Base-by-base conservation (phyloP, 768 basidiomycete genomes). In the Trametes maxima region DNA sequence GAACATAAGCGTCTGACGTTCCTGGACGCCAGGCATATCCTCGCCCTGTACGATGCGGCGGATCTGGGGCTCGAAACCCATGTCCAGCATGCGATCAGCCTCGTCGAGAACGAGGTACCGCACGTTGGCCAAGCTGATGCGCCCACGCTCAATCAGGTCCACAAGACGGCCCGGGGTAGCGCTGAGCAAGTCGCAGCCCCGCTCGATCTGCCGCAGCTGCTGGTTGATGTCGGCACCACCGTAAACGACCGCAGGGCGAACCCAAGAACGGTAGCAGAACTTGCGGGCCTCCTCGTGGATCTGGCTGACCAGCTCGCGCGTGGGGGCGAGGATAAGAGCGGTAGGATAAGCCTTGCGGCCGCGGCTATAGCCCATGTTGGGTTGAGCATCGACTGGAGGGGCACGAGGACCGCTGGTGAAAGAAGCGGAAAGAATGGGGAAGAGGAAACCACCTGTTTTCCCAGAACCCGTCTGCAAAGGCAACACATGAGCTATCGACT, bases 31-130 rank as follows among this genome's bases (percentile, higher is more conserved):
- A n/a, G 97, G 94, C 97, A 99, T 99, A 74, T 99, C 97, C 71
- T 95, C 94, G 68, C 92, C 92, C 76, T 99, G 93, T 19, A 99
- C 97, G 72, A 99, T 99, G 35, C 94, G 85, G 65, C 97, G 86
- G 71, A 99, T 99, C 78, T 98, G 97, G 57, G 97, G 97, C 77
- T 99, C 97, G 82, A 99, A 99, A 89, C 97, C 97, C 97, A 99
- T 99, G 81, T 99, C 97, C 72, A 99, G 85, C 97, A 99, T 99
- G 71, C 97, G 92, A 81, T 99, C 97, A 63, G 97, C 97, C 79
- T 99, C 97, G 70, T 99, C 97, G 56, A 99, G 89, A 25, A 99
- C 97, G 59, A 99, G 89, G 76, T 97, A 98, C 70, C 93, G 90
- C 80, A 99, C 89, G 78, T 98, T 98, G 67, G 93, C 86, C 63